Evolutionary conservation across 331 rosid species (phyloP), one percentile per base, ranked within the genome.

Genomic region (Quercus lobata): DNA sequence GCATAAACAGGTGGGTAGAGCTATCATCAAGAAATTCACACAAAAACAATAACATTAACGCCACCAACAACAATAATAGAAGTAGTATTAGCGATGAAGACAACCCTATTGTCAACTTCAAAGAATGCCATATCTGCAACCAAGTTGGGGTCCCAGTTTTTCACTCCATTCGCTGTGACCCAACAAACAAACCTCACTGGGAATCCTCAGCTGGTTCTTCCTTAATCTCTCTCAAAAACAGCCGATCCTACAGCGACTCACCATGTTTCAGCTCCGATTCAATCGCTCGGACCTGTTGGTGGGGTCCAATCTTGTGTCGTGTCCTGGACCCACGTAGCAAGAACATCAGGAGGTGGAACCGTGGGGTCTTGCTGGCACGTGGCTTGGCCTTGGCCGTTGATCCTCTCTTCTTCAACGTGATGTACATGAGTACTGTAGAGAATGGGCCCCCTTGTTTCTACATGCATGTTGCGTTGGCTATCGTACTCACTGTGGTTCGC

Each of bases 141-240:
- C 92, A 84, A 57, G 86, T 80, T 21, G 90, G 92, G 7, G 88
- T 86, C 16, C 92, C 92, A 4, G 86, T 78, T 53, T 88, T 88
- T 83, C 92, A 88, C 78, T 88, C 92, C 69, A 86, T 83, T 74
- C 84, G 83, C 83, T 88, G 87, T 68, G 90, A 84, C 80, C 57
- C 52, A 15, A 87, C 89, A 5, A 79, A 83, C 78, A 89, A 85
- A 73, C 89, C 89, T 15, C 84, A 85, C 72, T 88, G 91, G 91
- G 91, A 88, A 58, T 88, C 91, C 76, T 80, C 86, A 52, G 91
- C 91, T 5, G 91, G 91, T 18, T 75, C 91, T 2, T 88, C 89
- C 41, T 61, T 88, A 46, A 34, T 88, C 63, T 87, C 91, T 15
- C 85, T 83, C 53, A 73, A 79, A 52, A 73, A 80, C 49, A 77